Evolutionary conservation across 768 basidiomycete species (phyloP).

Genomic region (Trametes sanguinea): DNA sequence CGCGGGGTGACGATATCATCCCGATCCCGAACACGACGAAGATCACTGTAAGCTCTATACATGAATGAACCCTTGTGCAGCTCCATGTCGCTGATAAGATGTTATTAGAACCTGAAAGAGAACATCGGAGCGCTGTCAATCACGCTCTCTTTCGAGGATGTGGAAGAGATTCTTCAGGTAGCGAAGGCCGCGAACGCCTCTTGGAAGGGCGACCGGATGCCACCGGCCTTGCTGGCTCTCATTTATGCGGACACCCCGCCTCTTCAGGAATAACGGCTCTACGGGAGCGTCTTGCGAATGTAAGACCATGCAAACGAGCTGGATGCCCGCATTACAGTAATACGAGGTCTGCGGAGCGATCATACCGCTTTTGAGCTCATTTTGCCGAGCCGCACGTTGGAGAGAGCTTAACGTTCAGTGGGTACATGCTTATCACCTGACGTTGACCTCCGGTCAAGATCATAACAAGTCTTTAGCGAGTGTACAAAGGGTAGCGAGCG

Average conservation of each 20-base stretch:
- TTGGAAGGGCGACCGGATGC: conserved; percentile 38
- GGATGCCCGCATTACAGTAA: too few species aligned
- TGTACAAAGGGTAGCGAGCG: too few species aligned
- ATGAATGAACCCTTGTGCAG: too few species aligned
- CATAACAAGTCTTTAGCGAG: too few species aligned
- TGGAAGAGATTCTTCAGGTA: conserved; percentile 30
- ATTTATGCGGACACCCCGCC: conserved; percentile 41
- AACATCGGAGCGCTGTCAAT: conserved; percentile 35
- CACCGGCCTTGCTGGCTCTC: conserved; percentile 28
- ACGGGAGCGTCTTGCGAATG: too few species aligned
- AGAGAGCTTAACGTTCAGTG: too few species aligned
- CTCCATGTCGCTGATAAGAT: conserved; percentile 14
- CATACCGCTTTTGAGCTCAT: too few species aligned
- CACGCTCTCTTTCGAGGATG: conserved; percentile 32
- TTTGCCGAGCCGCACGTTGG: too few species aligned
- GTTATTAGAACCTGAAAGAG: conserved; percentile 40
- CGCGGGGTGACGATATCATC: conserved; percentile 31
- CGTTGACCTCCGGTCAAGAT: too few species aligned
- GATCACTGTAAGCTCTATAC: not conserved
- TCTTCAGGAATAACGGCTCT: not conserved
- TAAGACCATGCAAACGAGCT: too few species aligned
- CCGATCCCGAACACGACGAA: conserved; percentile 27
- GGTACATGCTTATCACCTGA: too few species aligned
- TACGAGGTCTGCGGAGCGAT: too few species aligned
- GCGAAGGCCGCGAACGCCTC: conserved; percentile 30